Conservation (phyloP, 2,329 filamentous ascomycete genomes). For the Fusarium brachygibbosum region DNA sequence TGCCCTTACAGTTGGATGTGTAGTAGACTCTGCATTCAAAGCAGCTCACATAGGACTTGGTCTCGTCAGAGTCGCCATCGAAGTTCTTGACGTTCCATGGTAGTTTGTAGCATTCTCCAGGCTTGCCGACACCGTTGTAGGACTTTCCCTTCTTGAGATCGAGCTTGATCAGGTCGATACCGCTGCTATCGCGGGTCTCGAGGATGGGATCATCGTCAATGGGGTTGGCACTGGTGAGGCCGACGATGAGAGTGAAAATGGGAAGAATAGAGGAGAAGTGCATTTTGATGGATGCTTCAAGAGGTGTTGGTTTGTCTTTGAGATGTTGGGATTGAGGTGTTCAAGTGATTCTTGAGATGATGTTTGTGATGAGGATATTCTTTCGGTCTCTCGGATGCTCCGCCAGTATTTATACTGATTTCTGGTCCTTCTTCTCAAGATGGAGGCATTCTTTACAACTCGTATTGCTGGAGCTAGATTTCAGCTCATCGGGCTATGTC, state of each 20-base stretch:
- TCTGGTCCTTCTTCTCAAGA: rapidly evolving
- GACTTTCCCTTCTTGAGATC: constrained; percentile 1
- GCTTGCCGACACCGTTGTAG: background rate
- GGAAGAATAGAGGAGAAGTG: constrained; percentile 1
- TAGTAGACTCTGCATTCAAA: constrained; percentile 17
- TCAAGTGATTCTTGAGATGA: background rate
- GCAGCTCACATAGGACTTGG: constrained; percentile 9
- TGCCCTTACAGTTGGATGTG: background rate
- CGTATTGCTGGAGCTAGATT: background rate
- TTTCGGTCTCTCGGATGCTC: background rate
- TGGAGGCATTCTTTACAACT: constrained; percentile 4
- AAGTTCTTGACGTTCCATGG: constrained; percentile 13
- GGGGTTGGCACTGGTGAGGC: background rate
- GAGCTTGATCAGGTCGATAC: constrained; percentile 12
- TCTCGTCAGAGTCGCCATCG: background rate
- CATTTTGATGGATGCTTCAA: background rate
- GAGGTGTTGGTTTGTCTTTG: background rate
- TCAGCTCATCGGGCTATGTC: background rate
- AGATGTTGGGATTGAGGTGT: background rate
- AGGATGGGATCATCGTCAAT: background rate
- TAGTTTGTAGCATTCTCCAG: background rate
- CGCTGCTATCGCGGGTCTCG: background rate
- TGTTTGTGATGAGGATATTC: background rate
- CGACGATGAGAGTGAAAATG: background rate
- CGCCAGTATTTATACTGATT: background rate